Conservation (phyloP, 176 grass and related monocot genomes). For the Hyparrhenia diplandra region DNA sequence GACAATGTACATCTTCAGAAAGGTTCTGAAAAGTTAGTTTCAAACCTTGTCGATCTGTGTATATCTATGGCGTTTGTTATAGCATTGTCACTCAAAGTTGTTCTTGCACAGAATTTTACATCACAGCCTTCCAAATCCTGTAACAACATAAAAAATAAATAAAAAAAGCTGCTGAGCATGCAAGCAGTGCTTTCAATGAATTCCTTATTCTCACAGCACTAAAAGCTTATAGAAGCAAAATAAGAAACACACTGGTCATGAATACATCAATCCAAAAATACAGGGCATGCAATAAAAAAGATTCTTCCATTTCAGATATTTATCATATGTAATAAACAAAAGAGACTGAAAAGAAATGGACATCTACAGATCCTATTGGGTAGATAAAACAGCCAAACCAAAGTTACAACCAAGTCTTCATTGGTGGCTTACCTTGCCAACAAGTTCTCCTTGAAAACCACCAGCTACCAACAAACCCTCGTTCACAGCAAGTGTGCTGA, state of each 20-base stretch:
- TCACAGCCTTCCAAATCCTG: conserved; percentile 55
- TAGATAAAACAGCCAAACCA: neutral
- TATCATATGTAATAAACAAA: neutral
- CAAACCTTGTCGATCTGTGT: conserved; percentile 65
- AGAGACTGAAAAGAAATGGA: neutral
- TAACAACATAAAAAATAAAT: conserved; percentile 8
- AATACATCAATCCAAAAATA: neutral
- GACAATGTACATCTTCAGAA: conserved; percentile 16
- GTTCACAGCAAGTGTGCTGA: conserved; percentile 86
- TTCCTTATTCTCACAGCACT: neutral
- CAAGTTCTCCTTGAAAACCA: conserved; percentile 91
- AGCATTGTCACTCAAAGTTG: conserved; percentile 80
- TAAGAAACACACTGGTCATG: neutral
- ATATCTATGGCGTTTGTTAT: conserved; percentile 94
- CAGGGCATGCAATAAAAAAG: neutral
- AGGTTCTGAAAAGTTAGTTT: neutral
- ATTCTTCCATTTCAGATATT: neutral
- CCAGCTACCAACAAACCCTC: conserved; percentile 81
- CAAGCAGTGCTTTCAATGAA: neutral
- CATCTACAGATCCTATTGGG: neutral
- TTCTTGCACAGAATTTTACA: conserved; percentile 78
- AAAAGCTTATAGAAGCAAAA: neutral
- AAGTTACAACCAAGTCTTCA: neutral
- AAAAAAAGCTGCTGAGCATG: conserved; percentile 7
- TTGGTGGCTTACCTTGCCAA: conserved; percentile 64